These are phyloP conservation scores for Aspergillus diversus DNA, from an alignment of 495 filamentous ascomycete species.

Conservation along the genomic window DNA sequence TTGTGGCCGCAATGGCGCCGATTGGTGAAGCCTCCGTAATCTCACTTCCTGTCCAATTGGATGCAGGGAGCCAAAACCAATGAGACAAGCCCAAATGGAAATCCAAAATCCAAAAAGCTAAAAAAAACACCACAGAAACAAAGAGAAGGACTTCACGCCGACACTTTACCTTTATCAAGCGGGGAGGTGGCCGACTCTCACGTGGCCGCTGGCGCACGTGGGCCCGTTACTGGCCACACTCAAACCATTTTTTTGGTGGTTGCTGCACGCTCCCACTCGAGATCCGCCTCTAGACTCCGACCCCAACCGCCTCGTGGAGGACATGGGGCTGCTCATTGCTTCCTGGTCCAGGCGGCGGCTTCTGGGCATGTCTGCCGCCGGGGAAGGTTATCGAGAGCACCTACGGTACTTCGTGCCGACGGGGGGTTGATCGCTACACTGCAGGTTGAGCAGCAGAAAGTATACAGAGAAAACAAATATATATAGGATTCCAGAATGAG, in stretches of 20 bases:
- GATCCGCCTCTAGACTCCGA: neutral
- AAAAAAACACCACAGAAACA: neutral
- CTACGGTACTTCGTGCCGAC: conserved; percentile 3
- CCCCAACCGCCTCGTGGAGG: neutral
- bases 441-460: neutral
- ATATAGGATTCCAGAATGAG: neutral
- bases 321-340: neutral
- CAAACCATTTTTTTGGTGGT: neutral
- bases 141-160: conserved; percentile 1
- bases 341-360: neutral
- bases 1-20: too few relatives aligned
- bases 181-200: conserved; percentile 1
- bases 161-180: neutral
- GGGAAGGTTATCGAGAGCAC: neutral
- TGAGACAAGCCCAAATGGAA: too few relatives aligned
- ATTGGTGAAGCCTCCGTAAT: too few relatives aligned
- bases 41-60: too few relatives aligned
- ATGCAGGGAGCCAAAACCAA: too few relatives aligned
- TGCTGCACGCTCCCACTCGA: neutral
- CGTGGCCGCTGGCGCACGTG: conserved; percentile 1
- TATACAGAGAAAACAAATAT: neutral
- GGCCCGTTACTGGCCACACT: neutral
- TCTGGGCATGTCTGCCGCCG: neutral
- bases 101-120: too few relatives aligned
- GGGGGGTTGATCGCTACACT: neutral